Base-by-base conservation (phyloP, 2,329 filamentous ascomycete species). In the Alternaria triticina region DNA sequence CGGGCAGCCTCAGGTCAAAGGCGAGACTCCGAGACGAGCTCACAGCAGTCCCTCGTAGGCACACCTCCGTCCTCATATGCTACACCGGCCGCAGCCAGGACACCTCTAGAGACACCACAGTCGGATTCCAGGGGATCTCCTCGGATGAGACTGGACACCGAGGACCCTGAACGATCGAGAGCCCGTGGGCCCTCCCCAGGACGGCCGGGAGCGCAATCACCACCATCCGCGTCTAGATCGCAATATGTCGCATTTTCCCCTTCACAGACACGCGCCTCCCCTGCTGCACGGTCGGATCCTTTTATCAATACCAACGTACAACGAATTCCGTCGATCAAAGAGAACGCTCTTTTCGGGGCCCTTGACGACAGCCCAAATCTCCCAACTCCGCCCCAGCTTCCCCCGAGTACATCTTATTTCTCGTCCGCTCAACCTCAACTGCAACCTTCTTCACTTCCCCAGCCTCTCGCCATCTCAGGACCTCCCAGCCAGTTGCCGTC, bases 1-100 rank as follows among this genome's bases (percentile, higher is more conserved):
- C 73, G 67, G 20, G 70, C 70, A 27, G 62, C 58, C 5, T 68
- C 73, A 4, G 66, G 67, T 22, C 54, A 62, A 17, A 72, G 71
- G 27, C 67, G 71, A 5, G 72, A 74, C 28, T 80, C 79, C 6
- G 73, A 71, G 25, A 75, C 76, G 22, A 79, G 76, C 57, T 74
- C 71, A 13, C 50, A 69, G 58, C 67, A 63, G 17, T 66, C 65
- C 3, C 60, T 69, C 15, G 65, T 73, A 15, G 72, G 70, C 15
- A 77, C 74, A 2, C 74, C 77, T 6, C 75, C 75, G 10, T 67
- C 69, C 5, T 60, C 72, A 5, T 67, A 67, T 56, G 64, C 61
- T 30, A 46, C 67, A 17, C 63, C 66, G 10, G 66, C 70, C n/a
- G 45, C 46, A 4, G 70, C 68, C 54, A 69, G 66, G 36, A 70